Conservation (phyloP, 73 alveolate genomes). For the Durusdinium trenchii region DNA sequence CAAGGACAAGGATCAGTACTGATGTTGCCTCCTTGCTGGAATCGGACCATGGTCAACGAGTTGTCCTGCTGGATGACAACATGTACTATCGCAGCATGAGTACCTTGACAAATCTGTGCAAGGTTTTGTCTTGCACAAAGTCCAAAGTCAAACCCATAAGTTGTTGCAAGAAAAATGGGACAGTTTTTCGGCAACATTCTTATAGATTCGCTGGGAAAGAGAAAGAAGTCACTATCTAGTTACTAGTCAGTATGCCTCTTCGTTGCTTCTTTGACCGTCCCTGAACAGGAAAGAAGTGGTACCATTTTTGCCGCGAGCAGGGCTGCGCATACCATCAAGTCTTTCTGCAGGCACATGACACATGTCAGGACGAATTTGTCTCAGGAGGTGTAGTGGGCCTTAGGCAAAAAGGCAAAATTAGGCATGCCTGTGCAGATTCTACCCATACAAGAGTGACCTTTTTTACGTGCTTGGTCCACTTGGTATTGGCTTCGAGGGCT, state of each 20-base stretch:
- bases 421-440: neutral
- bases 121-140: too few relatives aligned
- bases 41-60: neutral
- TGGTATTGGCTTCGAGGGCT: neutral
- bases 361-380: neutral
- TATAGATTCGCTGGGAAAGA: too few relatives aligned
- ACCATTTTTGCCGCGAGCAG: slow-evolving; percentile 50
- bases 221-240: neutral
- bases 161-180: too few relatives aligned
- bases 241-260: neutral
- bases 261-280: neutral
- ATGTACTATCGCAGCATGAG: slow-evolving; percentile 95
- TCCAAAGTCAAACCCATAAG: too few relatives aligned
- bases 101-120: neutral
- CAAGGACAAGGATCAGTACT: neutral
- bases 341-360: slow-evolving; percentile 55
- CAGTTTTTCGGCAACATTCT: too few relatives aligned
- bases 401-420: neutral
- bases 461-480: neutral
- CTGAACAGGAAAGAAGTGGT: slow-evolving; percentile 73
- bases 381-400: neutral
- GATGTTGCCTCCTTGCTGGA: slow-evolving; percentile 30
- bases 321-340: slow-evolving; percentile 55
- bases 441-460: too few relatives aligned
- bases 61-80: slow-evolving; percentile 91